Evolutionary conservation across 768 basidiomycete species (phyloP), one percentile per base, ranked within the genome.

Genomic region (Leccinellum albellum): DNA sequence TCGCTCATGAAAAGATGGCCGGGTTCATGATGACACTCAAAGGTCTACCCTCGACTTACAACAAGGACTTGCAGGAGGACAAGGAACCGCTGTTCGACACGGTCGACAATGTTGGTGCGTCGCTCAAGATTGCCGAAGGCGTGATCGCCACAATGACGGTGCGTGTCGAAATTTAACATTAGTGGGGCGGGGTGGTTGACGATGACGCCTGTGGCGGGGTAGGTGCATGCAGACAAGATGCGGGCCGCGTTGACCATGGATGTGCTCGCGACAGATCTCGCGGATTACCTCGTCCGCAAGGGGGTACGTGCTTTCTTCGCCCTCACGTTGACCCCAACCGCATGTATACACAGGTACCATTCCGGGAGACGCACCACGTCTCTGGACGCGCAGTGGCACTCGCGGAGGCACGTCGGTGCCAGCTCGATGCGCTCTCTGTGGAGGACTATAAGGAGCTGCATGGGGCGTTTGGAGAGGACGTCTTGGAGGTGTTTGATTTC

Each of bases 11-110:
- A 37, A 28, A 95, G 89, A 96, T 98, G 91, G 84, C 96, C 13
- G 97, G 97, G 2, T 97, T 98, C 76, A 76, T 98, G 76, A 94
- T 98, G 89, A 95, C 94, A 1, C 78, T 96, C 65, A 99, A 99
- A 69, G 97, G 97, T 29, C 76, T 98, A 46, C 97, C 97, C 14
- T 97, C 96, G 20, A 99, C 97, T 9, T 99, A 99, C 77, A 98
- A 99, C 80, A 99, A 99, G 73, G 97, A 99, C 75, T 77, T 99
- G 46, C 97, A 98, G 73, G 97, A 99, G 73, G 94, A 96, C 73
- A 98, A 99, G 73, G 97, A 99, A 67, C 95, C 97, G 2, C 75
- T 99, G 54, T 98, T 98, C 62, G 97, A 99, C 68, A 78, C 89
- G 10, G 89, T 96, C 14, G 93, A 95, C 68, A 98, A 90, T 37